These are phyloP conservation scores for Thelephora terrestris DNA, from an alignment of 1,284 basidiomycete species.

Conservation along the genomic window DNA sequence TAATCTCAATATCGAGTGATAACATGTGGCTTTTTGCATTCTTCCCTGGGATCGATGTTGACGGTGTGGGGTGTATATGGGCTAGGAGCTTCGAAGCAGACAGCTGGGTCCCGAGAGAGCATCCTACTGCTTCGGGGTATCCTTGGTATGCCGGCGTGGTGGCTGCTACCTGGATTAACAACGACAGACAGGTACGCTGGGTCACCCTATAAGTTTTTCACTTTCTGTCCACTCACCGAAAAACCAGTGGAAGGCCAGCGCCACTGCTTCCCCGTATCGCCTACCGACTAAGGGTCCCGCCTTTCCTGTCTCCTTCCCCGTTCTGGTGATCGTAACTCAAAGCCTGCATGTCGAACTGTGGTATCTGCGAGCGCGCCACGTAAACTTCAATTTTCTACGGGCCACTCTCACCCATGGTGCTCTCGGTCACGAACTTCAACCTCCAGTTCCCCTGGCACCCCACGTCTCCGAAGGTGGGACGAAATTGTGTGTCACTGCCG, in stretches of 20 bases:
- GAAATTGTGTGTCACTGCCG: conserved; percentile 44
- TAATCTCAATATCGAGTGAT: conserved; percentile 47
- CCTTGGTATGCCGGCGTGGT: conserved; percentile 46
- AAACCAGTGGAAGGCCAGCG: conserved; percentile 22
- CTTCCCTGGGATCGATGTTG: conserved; percentile 46
- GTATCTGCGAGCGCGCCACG: conserved; percentile 12
- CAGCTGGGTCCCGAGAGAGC: conserved; percentile 47
- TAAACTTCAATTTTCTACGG: conserved; percentile 14
- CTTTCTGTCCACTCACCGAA: not conserved
- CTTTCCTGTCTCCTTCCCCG: conserved; percentile 14
- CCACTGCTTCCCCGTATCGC: conserved; percentile 20
- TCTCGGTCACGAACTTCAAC: conserved; percentile 9
- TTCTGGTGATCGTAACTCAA: conserved; percentile 24
- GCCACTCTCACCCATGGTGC: conserved; percentile 14
- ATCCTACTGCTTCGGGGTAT: conserved; percentile 34
- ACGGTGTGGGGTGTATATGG: conserved; percentile 61
- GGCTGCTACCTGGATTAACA: conserved; percentile 48
- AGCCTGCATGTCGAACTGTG: conserved; percentile 19
- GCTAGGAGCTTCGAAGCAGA: conserved; percentile 44
- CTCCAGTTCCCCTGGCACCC: conserved; percentile 17
- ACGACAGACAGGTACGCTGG: conserved; percentile 45
- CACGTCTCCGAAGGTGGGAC: conserved; percentile 32
- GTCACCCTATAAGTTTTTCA: too few species aligned
- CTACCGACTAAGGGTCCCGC: conserved; percentile 22
- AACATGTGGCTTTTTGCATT: conserved; percentile 65